These are phyloP conservation scores for Arthrobotrys entomopaga DNA, from an alignment of 2,329 filamentous ascomycete species.

Conservation along the genomic window DNA sequence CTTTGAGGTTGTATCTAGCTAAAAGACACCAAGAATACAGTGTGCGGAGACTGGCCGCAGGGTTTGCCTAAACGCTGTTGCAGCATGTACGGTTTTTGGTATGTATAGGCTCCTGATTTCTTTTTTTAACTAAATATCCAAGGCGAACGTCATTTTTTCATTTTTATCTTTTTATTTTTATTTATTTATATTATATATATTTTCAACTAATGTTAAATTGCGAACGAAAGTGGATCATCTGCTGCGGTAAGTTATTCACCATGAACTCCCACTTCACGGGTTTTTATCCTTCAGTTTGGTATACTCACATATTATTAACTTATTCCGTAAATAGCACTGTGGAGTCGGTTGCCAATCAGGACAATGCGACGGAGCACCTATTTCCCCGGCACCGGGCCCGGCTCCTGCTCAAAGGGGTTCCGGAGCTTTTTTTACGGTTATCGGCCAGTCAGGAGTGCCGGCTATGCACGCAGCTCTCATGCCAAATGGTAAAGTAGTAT, in stretches of 20 bases:
- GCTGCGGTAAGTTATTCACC: slow-evolving; percentile 58
- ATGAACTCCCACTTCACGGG: slow-evolving; percentile 50
- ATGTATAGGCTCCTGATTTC: not conserved
- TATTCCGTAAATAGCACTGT: slow-evolving; percentile 63
- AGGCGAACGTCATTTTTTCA: too few species aligned
- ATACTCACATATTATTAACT: not conserved
- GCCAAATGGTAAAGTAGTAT: slow-evolving; percentile 70
- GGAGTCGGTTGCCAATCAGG: slow-evolving; percentile 70
- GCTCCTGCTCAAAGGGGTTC: slow-evolving; percentile 58
- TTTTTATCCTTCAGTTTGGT: not conserved
- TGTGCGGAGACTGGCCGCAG: slow-evolving; percentile 67
- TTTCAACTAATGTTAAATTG: not conserved
- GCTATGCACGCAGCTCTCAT: slow-evolving; percentile 72
- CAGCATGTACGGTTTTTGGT: slow-evolving; percentile 69
- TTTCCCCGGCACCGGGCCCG: slow-evolving; percentile 64
- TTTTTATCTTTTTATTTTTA: too few species aligned
- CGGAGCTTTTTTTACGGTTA: slow-evolving; percentile 64
- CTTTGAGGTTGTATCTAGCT: not conserved
- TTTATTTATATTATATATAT: not conserved
- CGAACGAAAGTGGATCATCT: slow-evolving; percentile 47
- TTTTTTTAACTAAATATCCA: not conserved
- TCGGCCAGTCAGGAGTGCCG: slow-evolving; percentile 70
- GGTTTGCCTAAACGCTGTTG: slow-evolving; percentile 65
- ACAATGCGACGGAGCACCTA: slow-evolving; percentile 65
- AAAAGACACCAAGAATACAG: slow-evolving; percentile 60